These are phyloP conservation scores for Papiliotrema nemorosa DNA, from an alignment of 1,284 basidiomycete species.

Conservation along the genomic window DNA sequence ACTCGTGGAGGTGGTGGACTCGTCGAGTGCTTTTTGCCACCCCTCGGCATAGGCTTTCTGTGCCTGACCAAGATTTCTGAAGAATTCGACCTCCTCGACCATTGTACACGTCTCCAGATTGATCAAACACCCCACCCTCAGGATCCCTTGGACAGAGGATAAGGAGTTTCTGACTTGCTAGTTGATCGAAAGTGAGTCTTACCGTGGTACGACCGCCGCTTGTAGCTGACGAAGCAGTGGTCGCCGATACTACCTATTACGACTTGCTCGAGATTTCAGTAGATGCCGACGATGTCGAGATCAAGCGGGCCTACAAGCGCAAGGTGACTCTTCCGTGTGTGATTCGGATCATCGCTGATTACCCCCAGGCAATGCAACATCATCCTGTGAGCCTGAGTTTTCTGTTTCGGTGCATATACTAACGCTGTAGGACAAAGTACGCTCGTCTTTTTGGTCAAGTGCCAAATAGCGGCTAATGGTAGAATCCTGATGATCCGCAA, in stretches of 20 bases:
- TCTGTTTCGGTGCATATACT: not conserved
- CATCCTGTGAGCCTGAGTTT: slow-evolving; percentile 65
- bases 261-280: slow-evolving; percentile 70
- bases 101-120: too few relatives aligned
- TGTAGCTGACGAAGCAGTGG: slow-evolving; percentile 28
- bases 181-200: too few relatives aligned
- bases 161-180: too few relatives aligned
- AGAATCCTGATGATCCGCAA: slow-evolving; percentile 53
- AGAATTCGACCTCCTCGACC: too few relatives aligned
- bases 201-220: too few relatives aligned
- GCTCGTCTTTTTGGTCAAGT: not conserved
- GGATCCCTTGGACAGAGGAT: too few relatives aligned
- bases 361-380: slow-evolving; percentile 76
- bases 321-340: slow-evolving; percentile 57
- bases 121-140: too few relatives aligned
- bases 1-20: too few relatives aligned
- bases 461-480: not conserved
- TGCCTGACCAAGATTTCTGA: too few relatives aligned
- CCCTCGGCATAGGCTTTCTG: too few relatives aligned
- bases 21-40: too few relatives aligned
- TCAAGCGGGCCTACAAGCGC: slow-evolving; percentile 87
- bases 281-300: slow-evolving; percentile 67
- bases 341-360: slow-evolving; percentile 8
- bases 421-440: slow-evolving; percentile 60
- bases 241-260: slow-evolving; percentile 54